Percentiles rank a stretch among this genome's conserved stretches.
phyloP scores from a whole-genome alignment of 371 early-diverging fungal genomes.

The Syncephalastrum contaminatum region DNA sequence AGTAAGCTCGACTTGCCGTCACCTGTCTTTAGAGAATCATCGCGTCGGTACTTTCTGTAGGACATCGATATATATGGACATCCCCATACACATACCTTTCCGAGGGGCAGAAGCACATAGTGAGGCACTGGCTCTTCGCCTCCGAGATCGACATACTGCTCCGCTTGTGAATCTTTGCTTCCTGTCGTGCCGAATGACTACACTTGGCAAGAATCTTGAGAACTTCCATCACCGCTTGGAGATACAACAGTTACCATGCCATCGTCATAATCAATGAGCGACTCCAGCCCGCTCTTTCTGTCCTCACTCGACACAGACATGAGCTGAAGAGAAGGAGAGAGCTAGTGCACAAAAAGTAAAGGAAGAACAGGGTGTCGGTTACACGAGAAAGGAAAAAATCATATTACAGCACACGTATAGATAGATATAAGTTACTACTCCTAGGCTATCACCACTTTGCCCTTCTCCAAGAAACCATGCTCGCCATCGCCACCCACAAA shows the following conservation, averaged over 20 bases:
- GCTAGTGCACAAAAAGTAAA: conserved; percentile 4
- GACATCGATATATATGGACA: conserved; percentile 1
- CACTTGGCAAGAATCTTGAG: no score
- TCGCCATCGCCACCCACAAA: conserved; percentile 25
- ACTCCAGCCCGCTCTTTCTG: no score
- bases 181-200: no score
- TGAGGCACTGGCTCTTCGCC: conserved; percentile 12
- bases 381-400: not conserved
- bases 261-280: not conserved
- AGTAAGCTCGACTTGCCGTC: conserved; percentile 52
- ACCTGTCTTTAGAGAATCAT: conserved; percentile 26
- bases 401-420: conserved; percentile 3
- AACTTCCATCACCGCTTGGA: no score
- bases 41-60: conserved; percentile 17
- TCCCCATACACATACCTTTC: conserved; percentile 17
- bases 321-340: not conserved
- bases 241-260: not conserved
- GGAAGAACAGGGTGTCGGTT: conserved; percentile 2
- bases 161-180: no score
- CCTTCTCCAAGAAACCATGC: conserved; percentile 42
- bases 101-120: conserved; percentile 24
- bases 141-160: no score
- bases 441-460: conserved; percentile 40
- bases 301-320: no score
- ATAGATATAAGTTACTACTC: conserved; percentile 4